These are phyloP conservation scores for Phellinidium pouzarii DNA, from an alignment of 1,284 basidiomycete genomes.

Conservation along the genomic window DNA sequence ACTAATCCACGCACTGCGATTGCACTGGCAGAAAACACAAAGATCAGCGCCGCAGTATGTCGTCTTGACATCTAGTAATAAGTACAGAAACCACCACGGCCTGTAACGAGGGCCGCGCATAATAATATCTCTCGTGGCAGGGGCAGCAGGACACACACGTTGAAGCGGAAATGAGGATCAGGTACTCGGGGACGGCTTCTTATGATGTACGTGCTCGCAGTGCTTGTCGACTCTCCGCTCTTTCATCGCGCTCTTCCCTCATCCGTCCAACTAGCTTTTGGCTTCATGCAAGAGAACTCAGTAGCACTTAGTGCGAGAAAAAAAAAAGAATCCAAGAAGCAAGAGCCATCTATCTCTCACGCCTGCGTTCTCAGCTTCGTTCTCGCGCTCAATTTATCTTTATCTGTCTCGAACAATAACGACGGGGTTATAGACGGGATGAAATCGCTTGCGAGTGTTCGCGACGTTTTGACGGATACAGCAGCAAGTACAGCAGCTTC, in stretches of 20 bases:
- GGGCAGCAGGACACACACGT: no score
- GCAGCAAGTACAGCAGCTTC: not conserved
- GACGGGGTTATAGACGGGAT: not conserved
- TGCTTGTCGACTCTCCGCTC: constrained; percentile 6
- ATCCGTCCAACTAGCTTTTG: constrained; percentile 9
- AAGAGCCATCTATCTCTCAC: not conserved
- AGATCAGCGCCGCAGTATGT: no score
- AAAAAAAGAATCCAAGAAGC: not conserved
- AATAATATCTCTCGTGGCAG: no score
- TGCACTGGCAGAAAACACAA: no score
- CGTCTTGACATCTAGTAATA: no score
- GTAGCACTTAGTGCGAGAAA: not conserved
- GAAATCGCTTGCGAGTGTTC: not conserved
- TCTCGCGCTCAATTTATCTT: constrained; percentile 5
- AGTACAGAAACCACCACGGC: no score
- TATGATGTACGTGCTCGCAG: not conserved
- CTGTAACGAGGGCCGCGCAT: no score
- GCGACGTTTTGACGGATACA: no score
- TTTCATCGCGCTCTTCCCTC: constrained; percentile 3
- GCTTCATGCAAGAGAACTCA: not conserved
- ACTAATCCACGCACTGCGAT: no score
- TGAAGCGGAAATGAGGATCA: constrained; percentile 4
- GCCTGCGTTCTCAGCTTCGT: not conserved
- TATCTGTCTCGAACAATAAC: constrained; percentile 14
- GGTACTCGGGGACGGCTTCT: not conserved